phyloP scores from a whole-genome alignment of 164 flowering plant species.

The Taxillus chinensis region DNA sequence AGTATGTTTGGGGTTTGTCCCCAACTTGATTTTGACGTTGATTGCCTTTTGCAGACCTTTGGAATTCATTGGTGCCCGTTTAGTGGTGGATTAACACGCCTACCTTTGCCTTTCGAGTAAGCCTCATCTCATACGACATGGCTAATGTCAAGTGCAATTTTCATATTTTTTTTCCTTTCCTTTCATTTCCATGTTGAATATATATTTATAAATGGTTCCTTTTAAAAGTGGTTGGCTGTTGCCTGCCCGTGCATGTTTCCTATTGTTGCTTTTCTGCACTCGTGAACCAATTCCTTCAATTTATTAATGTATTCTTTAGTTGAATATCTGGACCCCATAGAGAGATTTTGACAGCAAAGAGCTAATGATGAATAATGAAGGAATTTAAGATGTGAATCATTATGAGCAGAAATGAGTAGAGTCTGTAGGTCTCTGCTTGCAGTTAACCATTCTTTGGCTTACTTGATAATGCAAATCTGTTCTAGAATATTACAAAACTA shows the following conservation, averaged over 20 bases:
- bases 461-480: no score
- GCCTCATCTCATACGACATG: slow-evolving; percentile 10
- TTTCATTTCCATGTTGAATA: neutral
- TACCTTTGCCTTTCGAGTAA: slow-evolving; percentile 60
- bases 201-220: neutral
- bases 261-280: no score
- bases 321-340: no score
- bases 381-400: no score
- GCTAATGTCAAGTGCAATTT: neutral
- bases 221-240: neutral
- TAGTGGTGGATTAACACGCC: slow-evolving; percentile 44
- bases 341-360: no score
- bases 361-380: no score
- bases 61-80: slow-evolving; percentile 79
- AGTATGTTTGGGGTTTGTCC: neutral
- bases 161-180: neutral
- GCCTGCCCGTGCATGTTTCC: neutral
- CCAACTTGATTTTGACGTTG: neutral
- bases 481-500: no score
- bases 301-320: no score
- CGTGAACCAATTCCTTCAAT: no score
- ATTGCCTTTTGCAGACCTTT: slow-evolving; percentile 43
- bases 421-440: no score
- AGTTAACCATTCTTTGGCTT: no score
- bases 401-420: no score